Percentiles rank a stretch among this genome's conserved stretches.
These are phyloP conservation scores for Corniculantispora saksenae DNA, from an alignment of 2,329 filamentous ascomycete genomes.

Conservation along the genomic window DNA sequence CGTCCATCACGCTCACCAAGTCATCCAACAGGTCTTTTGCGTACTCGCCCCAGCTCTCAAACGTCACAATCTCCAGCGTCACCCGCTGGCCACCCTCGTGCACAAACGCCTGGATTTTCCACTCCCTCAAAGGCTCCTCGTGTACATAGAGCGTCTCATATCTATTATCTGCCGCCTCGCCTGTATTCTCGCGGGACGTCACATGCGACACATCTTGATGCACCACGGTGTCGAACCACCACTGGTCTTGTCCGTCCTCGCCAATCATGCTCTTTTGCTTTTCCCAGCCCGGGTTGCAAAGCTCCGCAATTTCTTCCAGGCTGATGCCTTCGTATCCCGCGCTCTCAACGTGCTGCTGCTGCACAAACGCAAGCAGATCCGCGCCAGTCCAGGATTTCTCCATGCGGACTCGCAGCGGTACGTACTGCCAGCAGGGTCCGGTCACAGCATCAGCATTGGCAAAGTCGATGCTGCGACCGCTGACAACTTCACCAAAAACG, in stretches of 20 bases:
- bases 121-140: conserved; percentile 55
- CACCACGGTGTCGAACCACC: conserved; percentile 58
- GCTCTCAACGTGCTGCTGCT: conserved; percentile 58
- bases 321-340: conserved; percentile 57
- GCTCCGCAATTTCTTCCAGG: conserved; percentile 52
- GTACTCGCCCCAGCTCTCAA: conserved; percentile 55
- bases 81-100: conserved; percentile 45
- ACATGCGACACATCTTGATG: conserved; percentile 64
- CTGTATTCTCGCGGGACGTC: conserved; percentile 48
- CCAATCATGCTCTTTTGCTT: conserved; percentile 20
- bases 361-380: conserved; percentile 54
- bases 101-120: conserved; percentile 64
- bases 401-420: conserved; percentile 63
- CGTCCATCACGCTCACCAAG: conserved; percentile 43
- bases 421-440: conserved; percentile 68
- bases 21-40: conserved; percentile 54
- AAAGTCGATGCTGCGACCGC: conserved; percentile 61
- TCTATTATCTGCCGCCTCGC: conserved; percentile 28
- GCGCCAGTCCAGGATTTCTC: conserved; percentile 48
- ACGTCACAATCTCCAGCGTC: conserved; percentile 61
- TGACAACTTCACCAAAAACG: conserved; percentile 67
- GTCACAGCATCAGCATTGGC: conserved; percentile 52
- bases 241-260: conserved; percentile 23
- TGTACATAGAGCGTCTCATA: conserved; percentile 60
- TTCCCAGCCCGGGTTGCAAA: conserved; percentile 47